phyloP scores from a whole-genome alignment of 495 filamentous ascomycete species.

The Penicillium soppii region DNA sequence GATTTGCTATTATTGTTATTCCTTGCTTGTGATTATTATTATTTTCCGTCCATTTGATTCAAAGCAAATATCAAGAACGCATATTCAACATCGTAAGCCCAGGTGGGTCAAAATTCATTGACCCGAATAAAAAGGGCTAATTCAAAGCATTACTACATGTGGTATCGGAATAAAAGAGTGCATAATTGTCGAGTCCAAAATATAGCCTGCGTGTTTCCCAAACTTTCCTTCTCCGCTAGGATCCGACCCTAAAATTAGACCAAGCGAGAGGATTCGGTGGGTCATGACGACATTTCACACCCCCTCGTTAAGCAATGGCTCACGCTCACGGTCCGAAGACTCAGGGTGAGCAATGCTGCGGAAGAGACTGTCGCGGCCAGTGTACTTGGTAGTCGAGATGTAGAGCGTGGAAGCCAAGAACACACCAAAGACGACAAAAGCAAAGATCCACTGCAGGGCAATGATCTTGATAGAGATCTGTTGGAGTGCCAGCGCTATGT shows the following conservation, averaged over 20 bases:
- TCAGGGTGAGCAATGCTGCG: slow-evolving; percentile 36
- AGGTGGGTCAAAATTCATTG: slow-evolving; percentile 1
- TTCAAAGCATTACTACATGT: background rate
- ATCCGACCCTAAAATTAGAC: background rate
- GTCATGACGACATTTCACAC: slow-evolving; percentile 3
- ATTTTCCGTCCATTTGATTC: too few species aligned
- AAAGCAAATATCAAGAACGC: background rate
- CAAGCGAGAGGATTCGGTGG: background rate
- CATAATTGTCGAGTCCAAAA: background rate
- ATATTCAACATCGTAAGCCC: background rate
- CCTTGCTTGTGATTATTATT: background rate
- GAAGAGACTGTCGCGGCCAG: slow-evolving; percentile 51
- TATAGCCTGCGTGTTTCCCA: background rate
- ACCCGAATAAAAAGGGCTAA: background rate
- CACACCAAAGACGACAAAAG: slow-evolving; percentile 75
- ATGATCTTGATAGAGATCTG: slow-evolving; percentile 71
- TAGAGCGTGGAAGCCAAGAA: slow-evolving; percentile 64
- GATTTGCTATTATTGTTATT: too few species aligned
- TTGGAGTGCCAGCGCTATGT: slow-evolving; percentile 65
- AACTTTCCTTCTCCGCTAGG: background rate
- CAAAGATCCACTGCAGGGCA: slow-evolving; percentile 88
- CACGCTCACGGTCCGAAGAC: slow-evolving; percentile 37
- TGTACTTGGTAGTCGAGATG: slow-evolving; percentile 63
- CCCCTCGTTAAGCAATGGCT: slow-evolving; percentile 41
- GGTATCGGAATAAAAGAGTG: background rate